Conservation (phyloP, 1,139 yeast species). For the Candida sanyaensis region DNA sequence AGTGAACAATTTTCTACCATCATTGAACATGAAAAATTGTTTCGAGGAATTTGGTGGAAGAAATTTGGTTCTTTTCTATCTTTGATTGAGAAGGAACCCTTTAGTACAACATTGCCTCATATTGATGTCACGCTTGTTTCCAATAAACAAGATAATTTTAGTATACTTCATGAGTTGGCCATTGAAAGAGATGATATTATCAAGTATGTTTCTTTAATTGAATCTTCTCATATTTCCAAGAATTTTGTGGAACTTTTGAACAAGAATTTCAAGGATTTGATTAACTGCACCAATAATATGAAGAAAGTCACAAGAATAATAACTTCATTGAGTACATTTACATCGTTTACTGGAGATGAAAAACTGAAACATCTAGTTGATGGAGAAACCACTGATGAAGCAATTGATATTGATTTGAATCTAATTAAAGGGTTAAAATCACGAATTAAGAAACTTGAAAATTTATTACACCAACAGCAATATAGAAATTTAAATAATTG, state of each 20-base stretch:
- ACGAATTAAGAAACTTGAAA: slow-evolving; percentile 65
- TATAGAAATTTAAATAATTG: slow-evolving; percentile 58
- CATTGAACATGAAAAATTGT: slow-evolving; percentile 57
- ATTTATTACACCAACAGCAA: slow-evolving; percentile 65
- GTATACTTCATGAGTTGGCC: slow-evolving; percentile 23
- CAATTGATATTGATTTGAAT: slow-evolving; percentile 32
- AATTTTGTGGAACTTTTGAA: slow-evolving; percentile 44
- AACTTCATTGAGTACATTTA: slow-evolving; percentile 33
- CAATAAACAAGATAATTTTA: slow-evolving; percentile 21
- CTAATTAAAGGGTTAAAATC: slow-evolving; percentile 56
- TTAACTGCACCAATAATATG: slow-evolving; percentile 39
- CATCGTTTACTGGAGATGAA: slow-evolving; percentile 25
- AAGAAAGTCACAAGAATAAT: slow-evolving; percentile 38
- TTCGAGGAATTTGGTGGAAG: slow-evolving; percentile 63
- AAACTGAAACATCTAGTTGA: slow-evolving; percentile 12
- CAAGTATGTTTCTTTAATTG: slow-evolving; percentile 33
- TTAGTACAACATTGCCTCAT: slow-evolving; percentile 30
- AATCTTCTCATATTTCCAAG: slow-evolving; percentile 21
- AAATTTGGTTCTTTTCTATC: slow-evolving; percentile 54
- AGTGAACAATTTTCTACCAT: slow-evolving; percentile 62
- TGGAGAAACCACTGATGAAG: slow-evolving; percentile 21
- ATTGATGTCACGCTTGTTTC: slow-evolving; percentile 44
- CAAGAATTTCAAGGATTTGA: slow-evolving; percentile 48
- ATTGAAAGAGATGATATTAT: slow-evolving; percentile 45
- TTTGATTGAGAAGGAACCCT: slow-evolving; percentile 21